Percentiles rank a stretch among this genome's conserved stretches.
Evolutionary conservation across 75 land plant species (phyloP).

Genomic region (Cryptomeria japonica): DNA sequence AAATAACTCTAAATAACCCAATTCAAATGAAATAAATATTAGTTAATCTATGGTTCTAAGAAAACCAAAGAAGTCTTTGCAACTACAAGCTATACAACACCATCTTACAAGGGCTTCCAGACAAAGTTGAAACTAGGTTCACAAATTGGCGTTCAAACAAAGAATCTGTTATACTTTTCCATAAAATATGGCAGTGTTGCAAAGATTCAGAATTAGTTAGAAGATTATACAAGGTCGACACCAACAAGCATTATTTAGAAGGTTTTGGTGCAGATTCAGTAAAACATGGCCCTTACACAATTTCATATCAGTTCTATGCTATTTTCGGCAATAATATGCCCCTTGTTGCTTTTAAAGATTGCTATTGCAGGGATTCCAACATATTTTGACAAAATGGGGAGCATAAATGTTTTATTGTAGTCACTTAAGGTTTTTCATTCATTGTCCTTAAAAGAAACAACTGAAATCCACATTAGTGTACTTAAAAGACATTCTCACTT

Average conservation of each 20-base stretch:
- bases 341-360: neutral
- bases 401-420: neutral
- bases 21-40: neutral
- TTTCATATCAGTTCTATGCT: neutral
- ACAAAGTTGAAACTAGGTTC: neutral
- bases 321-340: neutral
- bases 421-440: neutral
- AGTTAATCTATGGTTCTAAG: neutral
- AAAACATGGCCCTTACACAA: neutral
- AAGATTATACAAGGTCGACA: neutral
- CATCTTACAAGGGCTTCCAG: neutral
- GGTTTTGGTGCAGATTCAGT: neutral
- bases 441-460: too few relatives aligned
- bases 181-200: neutral
- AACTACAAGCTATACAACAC: neutral
- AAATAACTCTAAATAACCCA: neutral
- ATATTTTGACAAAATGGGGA: neutral
- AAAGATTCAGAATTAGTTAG: neutral
- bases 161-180: neutral
- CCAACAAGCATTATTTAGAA: neutral
- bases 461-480: too few relatives aligned
- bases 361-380: neutral
- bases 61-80: neutral
- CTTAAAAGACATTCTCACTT: too few relatives aligned
- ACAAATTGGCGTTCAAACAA: neutral